Base-by-base conservation (phyloP, 495 filamentous ascomycete species). In the Daldinia grandis region DNA sequence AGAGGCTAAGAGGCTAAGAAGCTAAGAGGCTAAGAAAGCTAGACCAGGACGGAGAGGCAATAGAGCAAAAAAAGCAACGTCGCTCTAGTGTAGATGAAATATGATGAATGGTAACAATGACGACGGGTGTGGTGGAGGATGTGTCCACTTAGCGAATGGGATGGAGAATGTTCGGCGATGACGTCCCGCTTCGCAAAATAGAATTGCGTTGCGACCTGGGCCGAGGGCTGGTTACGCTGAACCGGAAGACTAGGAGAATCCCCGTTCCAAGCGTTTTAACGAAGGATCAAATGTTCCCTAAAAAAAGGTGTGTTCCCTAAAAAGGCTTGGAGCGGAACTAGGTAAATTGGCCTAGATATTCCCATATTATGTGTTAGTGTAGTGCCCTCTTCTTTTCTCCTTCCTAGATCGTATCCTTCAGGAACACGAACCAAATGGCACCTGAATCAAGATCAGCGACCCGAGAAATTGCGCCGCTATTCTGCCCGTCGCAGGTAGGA, bases 131-230 rank as follows among this genome's bases (percentile, higher is more conserved):
- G 47, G 49, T 74, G 71, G 66, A 70, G 66, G 66, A 59, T 33
- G 54, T 42, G 57, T 30, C 21, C 28, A 21, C 53, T 47, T 44
- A 62, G 53, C 70, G 60, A 73, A 68, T 68, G 24, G 57, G 65
- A 65, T 66, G 35, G 62, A 58, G 37, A 33, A 55, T 5, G 28
- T 35, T 42, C 47, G 35, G 42, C 55, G 63, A 74, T 74, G 71
- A 74, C 71, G 71, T 74, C 71, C 71, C 66, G 49, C 44, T 56
- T 66, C 58, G 62, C 61, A 59, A 64, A 65, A 62, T 73, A 64
- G 50, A 73, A 66, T 62, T 54, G 65, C 65, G 65, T 69, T 73
- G 70, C 70, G 61, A 62, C 60, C 62, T 53, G 35, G 56, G 33
- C 64, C 31, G 63, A 35, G 68, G 42, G 42, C 42, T 51, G 49